Percentiles rank a stretch among this genome's conserved stretches.
phyloP scores from a whole-genome alignment of 202 grass and related monocot genomes.

The Eragrostis tef region DNA sequence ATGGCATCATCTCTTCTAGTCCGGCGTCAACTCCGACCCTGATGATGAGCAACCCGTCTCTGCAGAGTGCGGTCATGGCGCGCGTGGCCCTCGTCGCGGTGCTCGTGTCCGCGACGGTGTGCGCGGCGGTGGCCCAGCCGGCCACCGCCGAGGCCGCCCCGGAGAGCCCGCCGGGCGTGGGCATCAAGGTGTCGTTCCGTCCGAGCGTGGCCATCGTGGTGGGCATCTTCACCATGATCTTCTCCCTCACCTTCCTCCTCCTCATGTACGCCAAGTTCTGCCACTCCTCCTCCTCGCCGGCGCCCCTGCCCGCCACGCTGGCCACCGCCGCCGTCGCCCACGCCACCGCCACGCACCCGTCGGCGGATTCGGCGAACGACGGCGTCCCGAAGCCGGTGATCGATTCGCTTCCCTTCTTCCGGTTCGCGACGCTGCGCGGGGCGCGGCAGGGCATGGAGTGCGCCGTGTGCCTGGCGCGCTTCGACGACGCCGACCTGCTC shows the following conservation, averaged over 20 bases:
- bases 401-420: slow-evolving; percentile 87
- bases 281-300: slow-evolving; percentile 35
- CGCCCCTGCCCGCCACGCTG: not conserved
- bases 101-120: not conserved
- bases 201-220: slow-evolving; percentile 84
- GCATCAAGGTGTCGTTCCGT: slow-evolving; percentile 64
- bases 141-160: slow-evolving; percentile 9
- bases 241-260: slow-evolving; percentile 79
- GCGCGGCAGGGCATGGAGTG: slow-evolving; percentile 83
- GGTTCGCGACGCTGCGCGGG: slow-evolving; percentile 69
- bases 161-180: slow-evolving; percentile 7
- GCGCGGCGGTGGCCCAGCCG: not conserved
- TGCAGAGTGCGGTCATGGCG: not conserved
- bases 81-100: not conserved
- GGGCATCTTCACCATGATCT: slow-evolving; percentile 85
- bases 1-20: too few relatives aligned
- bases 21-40: not conserved
- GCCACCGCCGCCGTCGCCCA: not conserved
- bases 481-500: slow-evolving; percentile 76
- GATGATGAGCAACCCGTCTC: not conserved
- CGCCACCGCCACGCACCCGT: too few relatives aligned
- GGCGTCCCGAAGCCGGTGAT: slow-evolving; percentile 72
- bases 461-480: slow-evolving; percentile 87
- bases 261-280: slow-evolving; percentile 92
- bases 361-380: not conserved